Percentiles rank a stretch among this genome's conserved stretches.
Conservation (phyloP, 495 filamentous ascomycete species). For the Oidiodendron maius region DNA sequence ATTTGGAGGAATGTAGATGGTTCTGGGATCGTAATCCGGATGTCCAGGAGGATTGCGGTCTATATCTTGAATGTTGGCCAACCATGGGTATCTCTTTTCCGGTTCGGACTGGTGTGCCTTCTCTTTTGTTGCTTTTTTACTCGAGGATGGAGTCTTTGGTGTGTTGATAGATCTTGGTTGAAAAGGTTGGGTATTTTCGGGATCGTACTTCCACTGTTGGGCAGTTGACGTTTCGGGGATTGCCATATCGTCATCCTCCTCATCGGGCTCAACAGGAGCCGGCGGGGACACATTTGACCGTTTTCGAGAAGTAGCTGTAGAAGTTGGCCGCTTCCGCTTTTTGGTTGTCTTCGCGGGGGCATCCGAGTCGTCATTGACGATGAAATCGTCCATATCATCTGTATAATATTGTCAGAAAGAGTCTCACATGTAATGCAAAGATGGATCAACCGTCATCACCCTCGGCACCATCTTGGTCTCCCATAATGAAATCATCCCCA, state of each 20-base stretch:
- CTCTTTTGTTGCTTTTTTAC: slow-evolving; percentile 52
- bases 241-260: slow-evolving; percentile 46
- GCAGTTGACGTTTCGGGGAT: slow-evolving; percentile 65
- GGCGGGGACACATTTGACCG: slow-evolving; percentile 45
- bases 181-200: slow-evolving; percentile 59
- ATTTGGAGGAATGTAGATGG: slow-evolving; percentile 75
- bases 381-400: slow-evolving; percentile 76
- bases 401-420: slow-evolving; percentile 5
- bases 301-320: slow-evolving; percentile 49
- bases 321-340: slow-evolving; percentile 64
- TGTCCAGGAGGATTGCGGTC: slow-evolving; percentile 75
- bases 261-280: slow-evolving; percentile 32
- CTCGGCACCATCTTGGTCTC: slow-evolving; percentile 41
- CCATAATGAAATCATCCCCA: slow-evolving; percentile 63
- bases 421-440: background rate
- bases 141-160: slow-evolving; percentile 34
- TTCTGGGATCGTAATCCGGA: slow-evolving; percentile 88
- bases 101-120: slow-evolving; percentile 76
- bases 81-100: slow-evolving; percentile 80
- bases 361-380: slow-evolving; percentile 85
- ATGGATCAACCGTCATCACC: slow-evolving; percentile 58
- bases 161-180: slow-evolving; percentile 41
- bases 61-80: slow-evolving; percentile 76
- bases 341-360: slow-evolving; percentile 44
- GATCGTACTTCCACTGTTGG: slow-evolving; percentile 80